Conservation (phyloP, 495 filamentous ascomycete genomes). For the Cercophora scortea region DNA sequence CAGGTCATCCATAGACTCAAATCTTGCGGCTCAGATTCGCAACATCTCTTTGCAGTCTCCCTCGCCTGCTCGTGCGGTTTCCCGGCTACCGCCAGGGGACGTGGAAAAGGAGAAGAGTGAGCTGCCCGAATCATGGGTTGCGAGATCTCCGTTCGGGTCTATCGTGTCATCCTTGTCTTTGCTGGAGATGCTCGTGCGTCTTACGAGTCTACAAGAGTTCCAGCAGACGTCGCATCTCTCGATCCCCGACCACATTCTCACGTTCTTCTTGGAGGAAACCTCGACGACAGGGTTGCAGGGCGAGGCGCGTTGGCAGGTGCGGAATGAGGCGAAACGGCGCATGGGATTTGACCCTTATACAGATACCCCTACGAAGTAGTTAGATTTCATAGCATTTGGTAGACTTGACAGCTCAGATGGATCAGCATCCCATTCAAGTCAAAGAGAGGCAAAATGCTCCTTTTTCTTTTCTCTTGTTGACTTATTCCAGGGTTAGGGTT, state of each 20-base stretch:
- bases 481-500: no score
- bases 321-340: slow-evolving; percentile 61
- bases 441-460: no score
- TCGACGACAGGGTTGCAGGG: slow-evolving; percentile 65
- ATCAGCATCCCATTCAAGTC: no score
- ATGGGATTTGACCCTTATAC: slow-evolving; percentile 69
- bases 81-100: slow-evolving; percentile 1
- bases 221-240: slow-evolving; percentile 88
- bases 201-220: slow-evolving; percentile 92
- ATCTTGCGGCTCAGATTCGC: slow-evolving; percentile 31
- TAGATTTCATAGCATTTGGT: no score
- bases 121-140: slow-evolving; percentile 8
- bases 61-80: slow-evolving; percentile 18
- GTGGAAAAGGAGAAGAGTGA: background rate
- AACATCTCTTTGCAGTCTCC: slow-evolving; percentile 23
- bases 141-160: slow-evolving; percentile 32
- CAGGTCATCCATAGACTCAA: slow-evolving; percentile 27
- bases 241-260: slow-evolving; percentile 90
- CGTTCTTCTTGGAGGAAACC: slow-evolving; percentile 85
- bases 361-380: slow-evolving; percentile 18
- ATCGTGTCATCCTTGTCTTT: slow-evolving; percentile 84
- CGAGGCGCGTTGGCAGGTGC: slow-evolving; percentile 60
- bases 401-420: no score
- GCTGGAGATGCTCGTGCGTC: slow-evolving; percentile 86
- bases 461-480: no score